Evolutionary conservation across 345 rosid species (phyloP).

Genomic region (Salix arbutifolia): DNA sequence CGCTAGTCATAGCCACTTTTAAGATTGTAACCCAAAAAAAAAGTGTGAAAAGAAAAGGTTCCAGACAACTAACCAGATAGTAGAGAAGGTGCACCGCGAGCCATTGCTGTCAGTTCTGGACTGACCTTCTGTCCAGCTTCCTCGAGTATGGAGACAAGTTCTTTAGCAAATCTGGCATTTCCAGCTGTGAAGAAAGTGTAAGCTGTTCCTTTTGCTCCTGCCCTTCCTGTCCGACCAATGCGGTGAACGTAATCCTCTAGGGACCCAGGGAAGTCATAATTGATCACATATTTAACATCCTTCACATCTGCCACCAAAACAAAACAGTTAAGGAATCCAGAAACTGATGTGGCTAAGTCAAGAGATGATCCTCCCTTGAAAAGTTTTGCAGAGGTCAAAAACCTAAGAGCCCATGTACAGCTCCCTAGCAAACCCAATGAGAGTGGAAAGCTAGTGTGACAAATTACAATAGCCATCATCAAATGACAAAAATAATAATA

Average conservation of each 20-base stretch:
- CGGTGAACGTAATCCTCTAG: conserved; percentile 98
- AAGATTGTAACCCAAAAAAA: no score
- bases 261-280: conserved; percentile 98
- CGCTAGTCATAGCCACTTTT: no score
- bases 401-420: not conserved
- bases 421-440: not conserved
- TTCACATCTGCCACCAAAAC: conserved; percentile 71
- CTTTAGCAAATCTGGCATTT: conserved; percentile 95
- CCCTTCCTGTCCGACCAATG: conserved; percentile 97
- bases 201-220: conserved; percentile 99
- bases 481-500: no score
- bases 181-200: conserved; percentile 94
- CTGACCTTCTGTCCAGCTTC: conserved; percentile 98
- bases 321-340: conserved; percentile 7
- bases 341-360: not conserved
- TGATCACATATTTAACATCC: conserved; percentile 89
- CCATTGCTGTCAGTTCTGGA: conserved; percentile 88
- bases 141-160: conserved; percentile 75
- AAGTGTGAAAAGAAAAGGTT: not conserved
- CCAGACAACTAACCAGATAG: conserved; percentile 62
- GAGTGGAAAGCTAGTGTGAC: no score
- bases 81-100: conserved; percentile 88
- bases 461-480: no score
- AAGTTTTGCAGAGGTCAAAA: not conserved
- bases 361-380: not conserved